phyloP scores from a whole-genome alignment of 1,284 basidiomycete genomes.

The Volvariella surrecta region DNA sequence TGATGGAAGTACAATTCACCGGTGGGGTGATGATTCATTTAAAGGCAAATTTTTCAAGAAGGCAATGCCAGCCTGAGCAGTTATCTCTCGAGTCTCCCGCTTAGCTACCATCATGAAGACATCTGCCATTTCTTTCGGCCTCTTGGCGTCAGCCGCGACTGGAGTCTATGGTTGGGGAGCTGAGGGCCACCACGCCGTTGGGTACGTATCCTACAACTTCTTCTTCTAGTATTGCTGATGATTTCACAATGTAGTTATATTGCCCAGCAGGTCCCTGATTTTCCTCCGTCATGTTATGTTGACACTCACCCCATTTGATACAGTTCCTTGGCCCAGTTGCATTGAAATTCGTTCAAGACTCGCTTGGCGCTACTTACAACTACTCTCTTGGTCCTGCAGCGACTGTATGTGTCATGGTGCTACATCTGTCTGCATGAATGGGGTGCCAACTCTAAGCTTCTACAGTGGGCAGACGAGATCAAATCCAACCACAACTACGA shows the following conservation, averaged over 20 bases:
- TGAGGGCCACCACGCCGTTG: constrained; percentile 33
- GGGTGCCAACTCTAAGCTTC: neutral
- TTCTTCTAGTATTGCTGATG: neutral
- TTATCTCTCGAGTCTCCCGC: too few species aligned
- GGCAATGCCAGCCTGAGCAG: too few species aligned
- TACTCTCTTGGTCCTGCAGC: constrained; percentile 37
- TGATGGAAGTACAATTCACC: too few species aligned
- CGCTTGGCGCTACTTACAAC: constrained; percentile 31
- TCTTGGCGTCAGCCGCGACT: constrained; percentile 11
- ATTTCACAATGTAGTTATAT: constrained; percentile 30
- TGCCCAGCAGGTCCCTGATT: constrained; percentile 23
- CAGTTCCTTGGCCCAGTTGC: constrained; percentile 40
- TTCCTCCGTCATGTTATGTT: neutral
- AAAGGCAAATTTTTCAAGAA: too few species aligned
- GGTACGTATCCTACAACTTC: constrained; percentile 16
- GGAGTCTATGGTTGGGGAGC: constrained; percentile 30
- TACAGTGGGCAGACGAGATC: constrained; percentile 41
- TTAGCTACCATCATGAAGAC: neutral
- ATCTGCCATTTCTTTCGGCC: constrained; percentile 5
- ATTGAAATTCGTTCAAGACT: constrained; percentile 33
- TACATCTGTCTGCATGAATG: neutral
- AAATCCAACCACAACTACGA: constrained; percentile 26
- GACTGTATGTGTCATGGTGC: constrained; percentile 23
- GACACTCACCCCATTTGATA: neutral
- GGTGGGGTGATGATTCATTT: too few species aligned